Percentiles rank a stretch among this genome's conserved stretches.
Conservation (phyloP, 1,139 yeast genomes). For the Debaryomyces sp. region DNA sequence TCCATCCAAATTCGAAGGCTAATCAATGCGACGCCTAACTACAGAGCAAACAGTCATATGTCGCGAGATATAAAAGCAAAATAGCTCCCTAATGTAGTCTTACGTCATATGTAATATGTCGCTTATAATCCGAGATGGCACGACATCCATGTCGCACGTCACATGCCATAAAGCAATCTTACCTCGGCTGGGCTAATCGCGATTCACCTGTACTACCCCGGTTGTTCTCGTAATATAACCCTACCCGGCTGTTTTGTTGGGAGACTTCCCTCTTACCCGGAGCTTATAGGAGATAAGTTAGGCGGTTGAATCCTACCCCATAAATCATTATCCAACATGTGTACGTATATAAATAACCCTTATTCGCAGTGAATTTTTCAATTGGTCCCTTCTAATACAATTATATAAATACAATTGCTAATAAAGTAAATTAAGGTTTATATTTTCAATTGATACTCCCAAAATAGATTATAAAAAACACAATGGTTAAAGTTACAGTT, state of each 20-base stretch:
- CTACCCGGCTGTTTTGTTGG: conserved; percentile 1
- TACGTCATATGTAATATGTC: not conserved
- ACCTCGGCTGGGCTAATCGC: not conserved
- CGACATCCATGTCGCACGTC: not conserved
- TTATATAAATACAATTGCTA: not conserved
- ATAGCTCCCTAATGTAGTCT: not conserved
- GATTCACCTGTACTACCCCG: not conserved
- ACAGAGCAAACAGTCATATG: not conserved
- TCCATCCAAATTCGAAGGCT: not conserved
- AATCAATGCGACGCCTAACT: not conserved
- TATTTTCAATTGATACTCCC: conserved; percentile 3
- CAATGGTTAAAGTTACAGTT: conserved; percentile 74
- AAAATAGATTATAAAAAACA: conserved; percentile 2
- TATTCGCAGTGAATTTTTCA: conserved; percentile 2
- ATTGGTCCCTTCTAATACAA: not conserved
- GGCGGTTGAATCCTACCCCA: conserved; percentile 3
- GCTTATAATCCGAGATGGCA: not conserved
- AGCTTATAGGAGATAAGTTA: not conserved
- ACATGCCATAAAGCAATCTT: not conserved
- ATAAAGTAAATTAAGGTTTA: not conserved
- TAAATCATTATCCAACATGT: not conserved
- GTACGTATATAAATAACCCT: conserved; percentile 3
- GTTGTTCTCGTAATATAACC: not conserved
- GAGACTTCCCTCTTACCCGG: conserved; percentile 1
- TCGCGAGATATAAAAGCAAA: not conserved